phyloP scores from a whole-genome alignment of 2,329 filamentous ascomycete species.

The Torrubiellomyces zombiae region DNA sequence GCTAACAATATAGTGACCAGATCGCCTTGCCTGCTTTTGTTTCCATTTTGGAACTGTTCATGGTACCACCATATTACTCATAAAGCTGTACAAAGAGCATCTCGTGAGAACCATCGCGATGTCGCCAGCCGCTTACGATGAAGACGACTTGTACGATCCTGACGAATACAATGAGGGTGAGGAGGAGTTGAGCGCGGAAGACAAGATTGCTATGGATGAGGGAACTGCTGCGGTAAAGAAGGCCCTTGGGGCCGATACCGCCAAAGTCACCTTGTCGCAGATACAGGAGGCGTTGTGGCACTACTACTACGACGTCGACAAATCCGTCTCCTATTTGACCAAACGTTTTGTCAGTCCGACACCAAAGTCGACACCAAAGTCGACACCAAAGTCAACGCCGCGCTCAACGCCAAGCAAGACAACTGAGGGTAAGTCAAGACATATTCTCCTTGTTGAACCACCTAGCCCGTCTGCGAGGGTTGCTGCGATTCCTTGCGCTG shows the following conservation, averaged over 20 bases:
- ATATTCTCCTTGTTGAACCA: constrained; percentile 15
- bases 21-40: too few species aligned
- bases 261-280: constrained; percentile 42
- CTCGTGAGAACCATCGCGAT: constrained; percentile 6
- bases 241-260: constrained; percentile 42
- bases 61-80: too few species aligned
- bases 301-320: constrained; percentile 86
- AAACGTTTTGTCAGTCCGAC: constrained; percentile 39
- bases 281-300: constrained; percentile 88
- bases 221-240: constrained; percentile 51
- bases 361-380: constrained; percentile 18
- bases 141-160: constrained; percentile 30
- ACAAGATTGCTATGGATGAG: constrained; percentile 36
- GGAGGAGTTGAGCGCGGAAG: constrained; percentile 30
- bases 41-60: too few species aligned
- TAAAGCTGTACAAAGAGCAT: too few species aligned
- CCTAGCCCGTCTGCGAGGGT: constrained; percentile 11
- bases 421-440: constrained; percentile 23
- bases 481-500: too few species aligned
- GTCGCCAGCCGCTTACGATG: constrained; percentile 21
- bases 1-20: too few species aligned
- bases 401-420: too few species aligned
- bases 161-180: constrained; percentile 29
- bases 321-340: constrained; percentile 65
- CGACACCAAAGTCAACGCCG: too few species aligned